Conservation (phyloP, 495 filamentous ascomycete species). For the Pyronema domesticum region DNA sequence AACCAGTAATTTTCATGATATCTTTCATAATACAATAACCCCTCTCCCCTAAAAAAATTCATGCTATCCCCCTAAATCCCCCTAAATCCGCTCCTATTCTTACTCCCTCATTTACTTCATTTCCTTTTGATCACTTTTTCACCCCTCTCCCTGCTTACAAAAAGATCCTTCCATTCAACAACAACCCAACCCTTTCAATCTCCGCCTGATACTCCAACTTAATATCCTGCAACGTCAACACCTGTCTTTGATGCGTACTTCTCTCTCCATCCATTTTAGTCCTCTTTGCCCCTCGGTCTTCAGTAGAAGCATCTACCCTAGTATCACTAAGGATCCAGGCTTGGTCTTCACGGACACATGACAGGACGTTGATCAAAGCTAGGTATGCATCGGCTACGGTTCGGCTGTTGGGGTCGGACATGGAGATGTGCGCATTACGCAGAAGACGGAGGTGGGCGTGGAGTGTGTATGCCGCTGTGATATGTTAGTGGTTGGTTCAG, state of each 20-base stretch:
- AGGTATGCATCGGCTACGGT: conserved; percentile 54
- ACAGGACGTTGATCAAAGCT: conserved; percentile 71
- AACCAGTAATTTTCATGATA: too few species aligned
- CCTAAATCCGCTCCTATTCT: too few species aligned
- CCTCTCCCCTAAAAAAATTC: too few species aligned
- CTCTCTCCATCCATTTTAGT: conserved; percentile 22
- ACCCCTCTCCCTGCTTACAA: neutral
- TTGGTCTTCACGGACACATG: conserved; percentile 63
- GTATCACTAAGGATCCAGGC: conserved; percentile 45
- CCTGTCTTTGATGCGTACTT: conserved; percentile 25
- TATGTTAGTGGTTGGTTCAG: neutral
- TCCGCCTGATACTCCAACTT: conserved; percentile 71
- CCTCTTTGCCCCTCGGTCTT: conserved; percentile 23
- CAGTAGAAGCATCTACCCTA: conserved; percentile 18
- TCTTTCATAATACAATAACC: too few species aligned
- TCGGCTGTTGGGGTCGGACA: conserved; percentile 35
- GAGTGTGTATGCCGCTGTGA: conserved; percentile 50
- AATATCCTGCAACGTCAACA: conserved; percentile 70
- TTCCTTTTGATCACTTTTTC: too few species aligned
- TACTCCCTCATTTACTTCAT: too few species aligned
- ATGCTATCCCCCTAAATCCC: too few species aligned
- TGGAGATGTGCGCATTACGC: conserved; percentile 33
- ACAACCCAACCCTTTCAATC: conserved; percentile 48
- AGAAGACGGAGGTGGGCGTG: conserved; percentile 47
- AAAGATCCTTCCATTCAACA: conserved; percentile 23